These are phyloP conservation scores for Backusella morwellensis DNA, from an alignment of 192 early-diverging fungal species.

Conservation along the genomic window DNA sequence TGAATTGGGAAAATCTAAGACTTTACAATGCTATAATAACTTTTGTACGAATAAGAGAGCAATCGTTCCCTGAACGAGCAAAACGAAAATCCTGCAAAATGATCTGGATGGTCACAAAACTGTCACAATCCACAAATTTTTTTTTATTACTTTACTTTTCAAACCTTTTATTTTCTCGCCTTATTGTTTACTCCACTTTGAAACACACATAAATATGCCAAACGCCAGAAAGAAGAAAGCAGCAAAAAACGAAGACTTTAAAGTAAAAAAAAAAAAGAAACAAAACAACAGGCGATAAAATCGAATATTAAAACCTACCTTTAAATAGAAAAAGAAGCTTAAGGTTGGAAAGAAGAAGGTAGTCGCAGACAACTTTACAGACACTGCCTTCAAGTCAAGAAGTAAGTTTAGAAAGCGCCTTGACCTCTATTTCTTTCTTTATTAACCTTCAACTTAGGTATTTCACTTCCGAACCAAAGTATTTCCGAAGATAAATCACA, in stretches of 20 bases:
- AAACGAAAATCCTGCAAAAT: background rate
- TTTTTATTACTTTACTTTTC: background rate
- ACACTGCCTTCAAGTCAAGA: conserved; percentile 80
- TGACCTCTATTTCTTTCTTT: conserved; percentile 62
- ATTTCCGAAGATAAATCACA: conserved; percentile 74
- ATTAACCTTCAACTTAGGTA: conserved; percentile 59
- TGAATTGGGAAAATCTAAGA: no score
- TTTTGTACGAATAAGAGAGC: no score
- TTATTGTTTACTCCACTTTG: background rate
- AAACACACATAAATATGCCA: conserved; percentile 40
- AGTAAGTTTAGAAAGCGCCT: conserved; percentile 34
- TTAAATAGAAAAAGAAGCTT: conserved; percentile 77
- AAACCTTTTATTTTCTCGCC: conserved; percentile 21
- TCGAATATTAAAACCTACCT: background rate
- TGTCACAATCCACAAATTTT: background rate
- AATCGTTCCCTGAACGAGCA: background rate
- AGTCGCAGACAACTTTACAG: conserved; percentile 70
- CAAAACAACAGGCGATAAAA: background rate
- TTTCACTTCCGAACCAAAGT: conserved; percentile 77
- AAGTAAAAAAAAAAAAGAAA: conserved; percentile 33
- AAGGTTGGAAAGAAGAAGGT: conserved; percentile 90
- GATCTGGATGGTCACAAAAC: background rate
- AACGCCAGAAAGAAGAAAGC: conserved; percentile 67
- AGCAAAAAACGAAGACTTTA: conserved; percentile 77
- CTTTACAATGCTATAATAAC: no score